phyloP scores from a whole-genome alignment of 192 early-diverging fungal genomes.

The Phlyctochytrium planicorne region DNA sequence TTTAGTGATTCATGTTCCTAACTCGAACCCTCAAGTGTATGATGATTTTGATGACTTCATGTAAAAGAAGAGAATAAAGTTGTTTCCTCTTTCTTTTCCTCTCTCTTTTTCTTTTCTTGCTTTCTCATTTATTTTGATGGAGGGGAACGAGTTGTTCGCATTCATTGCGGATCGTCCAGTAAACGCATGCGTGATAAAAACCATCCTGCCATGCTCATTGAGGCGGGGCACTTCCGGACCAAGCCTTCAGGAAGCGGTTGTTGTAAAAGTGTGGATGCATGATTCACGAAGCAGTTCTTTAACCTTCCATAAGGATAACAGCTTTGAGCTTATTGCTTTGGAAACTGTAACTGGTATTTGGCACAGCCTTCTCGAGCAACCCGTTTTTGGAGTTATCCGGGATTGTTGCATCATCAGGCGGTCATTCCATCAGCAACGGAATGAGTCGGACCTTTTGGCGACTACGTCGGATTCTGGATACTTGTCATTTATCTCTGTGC shows the following conservation, averaged over 20 bases:
- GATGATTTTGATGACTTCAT: constrained; percentile 48
- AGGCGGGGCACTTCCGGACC: too few relatives aligned
- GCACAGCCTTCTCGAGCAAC: neutral
- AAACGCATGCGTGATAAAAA: too few relatives aligned
- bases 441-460: neutral
- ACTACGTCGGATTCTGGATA: neutral
- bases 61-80: constrained; percentile 23
- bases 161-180: too few relatives aligned
- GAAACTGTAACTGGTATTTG: neutral
- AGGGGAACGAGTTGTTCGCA: too few relatives aligned
- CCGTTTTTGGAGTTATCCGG: neutral
- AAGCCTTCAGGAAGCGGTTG: too few relatives aligned
- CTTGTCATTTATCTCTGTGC: neutral
- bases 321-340: too few relatives aligned
- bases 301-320: too few relatives aligned
- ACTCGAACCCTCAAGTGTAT: constrained; percentile 11
- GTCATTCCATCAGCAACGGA: neutral
- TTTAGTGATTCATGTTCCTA: neutral
- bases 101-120: constrained; percentile 8
- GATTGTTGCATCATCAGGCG: neutral
- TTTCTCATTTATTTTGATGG: too few relatives aligned
- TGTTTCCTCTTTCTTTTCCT: constrained; percentile 3
- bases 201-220: too few relatives aligned
- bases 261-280: too few relatives aligned
- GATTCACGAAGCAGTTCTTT: too few relatives aligned